These are phyloP conservation scores for Saccharomycopsis vini DNA, from an alignment of 805 yeast species.

Conservation along the genomic window DNA sequence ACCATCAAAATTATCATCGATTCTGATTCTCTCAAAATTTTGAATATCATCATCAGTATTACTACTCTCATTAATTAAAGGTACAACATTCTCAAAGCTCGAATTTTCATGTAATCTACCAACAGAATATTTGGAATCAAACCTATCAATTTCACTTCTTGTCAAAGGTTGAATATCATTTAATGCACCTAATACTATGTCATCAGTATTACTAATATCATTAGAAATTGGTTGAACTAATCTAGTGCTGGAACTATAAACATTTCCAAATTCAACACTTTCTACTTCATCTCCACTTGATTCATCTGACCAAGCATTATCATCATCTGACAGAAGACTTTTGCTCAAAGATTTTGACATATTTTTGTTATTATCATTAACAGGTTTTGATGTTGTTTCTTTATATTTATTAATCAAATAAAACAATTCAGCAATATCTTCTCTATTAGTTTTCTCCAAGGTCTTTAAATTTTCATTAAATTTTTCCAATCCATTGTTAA, in stretches of 20 bases:
- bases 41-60: not conserved
- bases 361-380: not conserved
- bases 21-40: not conserved
- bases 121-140: constrained; percentile 7
- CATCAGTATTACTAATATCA: not conserved
- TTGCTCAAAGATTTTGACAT: not conserved
- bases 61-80: not conserved
- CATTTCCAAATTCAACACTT: constrained; percentile 10
- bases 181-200: not conserved
- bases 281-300: constrained; percentile 14
- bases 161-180: constrained; percentile 6
- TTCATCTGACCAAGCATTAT: constrained; percentile 2
- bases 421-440: constrained; percentile 16
- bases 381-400: constrained; percentile 17
- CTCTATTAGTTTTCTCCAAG: constrained; percentile 17
- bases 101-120: not conserved
- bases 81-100: constrained; percentile 1
- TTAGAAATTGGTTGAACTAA: constrained; percentile 5
- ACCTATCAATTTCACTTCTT: constrained; percentile 6
- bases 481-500: constrained; percentile 7
- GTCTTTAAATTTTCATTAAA: constrained; percentile 18
- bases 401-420: constrained; percentile 10
- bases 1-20: not conserved
- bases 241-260: not conserved
- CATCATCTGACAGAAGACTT: not conserved